phyloP scores from a whole-genome alignment of 1,284 basidiomycete genomes.

The Trametes hirsuta region DNA sequence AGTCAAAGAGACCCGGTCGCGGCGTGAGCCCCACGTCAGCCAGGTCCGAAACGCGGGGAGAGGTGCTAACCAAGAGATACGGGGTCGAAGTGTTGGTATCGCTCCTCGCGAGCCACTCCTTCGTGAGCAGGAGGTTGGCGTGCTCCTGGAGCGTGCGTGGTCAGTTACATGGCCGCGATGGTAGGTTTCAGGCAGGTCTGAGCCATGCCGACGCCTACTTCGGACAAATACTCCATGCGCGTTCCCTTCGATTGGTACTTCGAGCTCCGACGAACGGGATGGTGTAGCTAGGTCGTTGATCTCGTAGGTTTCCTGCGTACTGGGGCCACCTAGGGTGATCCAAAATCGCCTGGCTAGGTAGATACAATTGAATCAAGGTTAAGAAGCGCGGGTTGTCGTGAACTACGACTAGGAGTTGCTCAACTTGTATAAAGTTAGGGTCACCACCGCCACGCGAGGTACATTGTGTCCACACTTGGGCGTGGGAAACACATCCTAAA shows the following conservation, averaged over 20 bases:
- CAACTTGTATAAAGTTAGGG: not conserved
- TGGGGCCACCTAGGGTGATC: too few relatives aligned
- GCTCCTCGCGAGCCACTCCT: slow-evolving; percentile 74
- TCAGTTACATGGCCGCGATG: not conserved
- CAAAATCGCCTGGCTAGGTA: too few relatives aligned
- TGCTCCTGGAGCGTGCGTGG: slow-evolving; percentile 49
- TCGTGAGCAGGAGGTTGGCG: slow-evolving; percentile 55
- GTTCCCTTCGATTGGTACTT: slow-evolving; percentile 15
- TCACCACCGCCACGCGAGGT: slow-evolving; percentile 22
- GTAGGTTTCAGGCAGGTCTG: slow-evolving; percentile 4
- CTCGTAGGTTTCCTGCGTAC: not conserved
- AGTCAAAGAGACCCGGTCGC: not conserved
- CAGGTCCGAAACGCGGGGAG: slow-evolving; percentile 12
- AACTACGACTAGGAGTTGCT: not conserved
- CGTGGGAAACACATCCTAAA: slow-evolving; percentile 18
- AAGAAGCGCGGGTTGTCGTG: not conserved
- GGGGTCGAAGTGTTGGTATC: slow-evolving; percentile 61
- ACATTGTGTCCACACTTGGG: slow-evolving; percentile 16
- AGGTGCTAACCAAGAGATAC: slow-evolving; percentile 66
- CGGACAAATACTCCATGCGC: slow-evolving; percentile 53
- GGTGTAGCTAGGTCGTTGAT: not conserved
- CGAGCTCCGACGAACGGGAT: slow-evolving; percentile 6
- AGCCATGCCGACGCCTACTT: slow-evolving; percentile 42
- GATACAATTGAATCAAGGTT: not conserved
- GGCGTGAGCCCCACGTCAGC: not conserved